Base-by-base conservation (phyloP, 139 green algal species). In the Chlamydomonas sphaeroides region DNA sequence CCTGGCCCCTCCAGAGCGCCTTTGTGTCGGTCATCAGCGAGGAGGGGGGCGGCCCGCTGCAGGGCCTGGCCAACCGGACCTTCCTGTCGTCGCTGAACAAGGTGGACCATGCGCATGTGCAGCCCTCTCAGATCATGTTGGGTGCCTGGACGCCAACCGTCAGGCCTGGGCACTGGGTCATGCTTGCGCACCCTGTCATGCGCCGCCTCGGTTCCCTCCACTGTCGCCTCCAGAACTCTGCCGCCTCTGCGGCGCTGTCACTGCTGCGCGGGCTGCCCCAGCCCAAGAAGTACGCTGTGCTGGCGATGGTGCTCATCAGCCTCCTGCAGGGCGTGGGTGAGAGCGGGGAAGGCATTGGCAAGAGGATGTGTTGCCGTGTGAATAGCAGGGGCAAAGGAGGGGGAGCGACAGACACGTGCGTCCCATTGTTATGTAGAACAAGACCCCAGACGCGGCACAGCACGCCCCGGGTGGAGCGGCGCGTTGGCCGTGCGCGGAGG, bases 191-290 rank as follows among this genome's bases (percentile, higher is more conserved):
- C 45, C 45, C 45, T 14, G 45, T 14, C 45, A 8, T 20, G 45
- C 45, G 10, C 10, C 45, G 14, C 45, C 45, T 20, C 14, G 59
- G 28, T 26, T 28, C 28, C 53, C 53, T 26, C 53, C 53, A 4
- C 11, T 14, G 15, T 61, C 11, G 10, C 45, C 45, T 51, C 14
- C 45, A 80, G 74, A 83, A 39, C 63, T 65, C 76, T 26, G 48
- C 42, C 18, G 41, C 61, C 23, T 72, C 61, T 20, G 81, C 70
- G 14, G 2, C 79, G 42, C 45, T 87, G 67, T 28, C 49, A 4
- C 59, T 84, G 53, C 65, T 87, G 41, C 73, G 83, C n/a, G 48
- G 61, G 23, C 65, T 87, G 74, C 75, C 73, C 57, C 25, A n/a
- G 8, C 7, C 42, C 74, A 81, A 87, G 45, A 65, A 70, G 66